A percentile compares a stretch with the other conserved stretches of the same genome.
Conservation (phyloP, 768 basidiomycete species). For the Naganishia vishniacii region DNA sequence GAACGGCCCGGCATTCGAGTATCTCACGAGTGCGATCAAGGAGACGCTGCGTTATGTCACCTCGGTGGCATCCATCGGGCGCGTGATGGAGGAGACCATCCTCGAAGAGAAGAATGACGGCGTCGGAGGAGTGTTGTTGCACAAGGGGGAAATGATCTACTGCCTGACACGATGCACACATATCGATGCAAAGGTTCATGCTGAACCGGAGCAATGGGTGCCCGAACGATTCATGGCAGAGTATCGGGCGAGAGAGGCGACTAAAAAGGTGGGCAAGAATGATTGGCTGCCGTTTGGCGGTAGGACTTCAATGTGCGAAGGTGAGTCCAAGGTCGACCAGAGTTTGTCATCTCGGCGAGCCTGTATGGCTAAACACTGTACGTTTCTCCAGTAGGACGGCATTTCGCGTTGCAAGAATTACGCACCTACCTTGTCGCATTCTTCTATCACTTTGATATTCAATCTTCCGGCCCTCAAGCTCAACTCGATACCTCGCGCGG, state of each 20-base stretch:
- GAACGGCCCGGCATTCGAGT: slow-evolving; percentile 31
- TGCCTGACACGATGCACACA: slow-evolving; percentile 16
- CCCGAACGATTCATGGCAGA: slow-evolving; percentile 25
- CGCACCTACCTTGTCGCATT: slow-evolving; percentile 27
- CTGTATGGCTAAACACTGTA: not conserved
- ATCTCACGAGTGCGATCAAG: slow-evolving; percentile 36
- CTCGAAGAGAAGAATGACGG: slow-evolving; percentile 14
- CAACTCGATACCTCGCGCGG: slow-evolving; percentile 1
- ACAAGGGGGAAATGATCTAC: slow-evolving; percentile 32
- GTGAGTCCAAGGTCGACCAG: slow-evolving; percentile 16
- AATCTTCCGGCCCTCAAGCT: not conserved
- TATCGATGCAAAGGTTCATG: not conserved
- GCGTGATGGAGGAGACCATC: slow-evolving; percentile 29
- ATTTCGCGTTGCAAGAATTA: slow-evolving; percentile 37
- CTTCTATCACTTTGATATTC: slow-evolving; percentile 15
- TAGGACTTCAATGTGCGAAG: slow-evolving; percentile 42
- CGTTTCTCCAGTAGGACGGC: slow-evolving; percentile 20
- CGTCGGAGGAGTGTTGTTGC: slow-evolving; percentile 28
- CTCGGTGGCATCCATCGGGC: slow-evolving; percentile 33
- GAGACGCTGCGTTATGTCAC: slow-evolving; percentile 36
- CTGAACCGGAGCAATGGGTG: slow-evolving; percentile 4
- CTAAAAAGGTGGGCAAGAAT: slow-evolving; percentile 31
- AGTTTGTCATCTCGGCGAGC: not conserved
- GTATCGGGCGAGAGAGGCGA: slow-evolving; percentile 23
- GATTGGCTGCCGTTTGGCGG: slow-evolving; percentile 40